Evolutionary conservation across 73 alveolate species (phyloP).

Genomic region (Tetrahymena elliotti): DNA sequence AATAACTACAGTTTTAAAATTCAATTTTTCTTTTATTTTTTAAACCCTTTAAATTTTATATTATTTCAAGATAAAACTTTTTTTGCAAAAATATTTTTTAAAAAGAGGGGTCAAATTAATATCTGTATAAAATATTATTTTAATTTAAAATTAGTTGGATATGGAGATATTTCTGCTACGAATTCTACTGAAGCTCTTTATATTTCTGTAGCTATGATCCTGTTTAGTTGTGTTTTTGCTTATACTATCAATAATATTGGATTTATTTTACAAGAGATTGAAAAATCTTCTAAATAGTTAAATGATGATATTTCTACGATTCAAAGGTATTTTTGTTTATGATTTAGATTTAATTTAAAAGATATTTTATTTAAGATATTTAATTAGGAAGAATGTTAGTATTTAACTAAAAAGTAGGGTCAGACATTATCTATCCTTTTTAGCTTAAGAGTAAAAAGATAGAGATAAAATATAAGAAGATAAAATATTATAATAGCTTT

Average conservation of each 20-base stretch:
- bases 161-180: conserved; percentile 75
- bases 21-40: too few species aligned
- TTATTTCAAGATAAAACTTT: too few species aligned
- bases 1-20: too few species aligned
- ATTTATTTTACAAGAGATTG: neutral
- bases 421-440: neutral
- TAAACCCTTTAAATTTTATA: too few species aligned
- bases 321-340: conserved; percentile 10
- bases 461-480: neutral
- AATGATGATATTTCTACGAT: neutral
- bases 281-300: neutral
- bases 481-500: neutral
- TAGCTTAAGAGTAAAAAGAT: neutral
- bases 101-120: too few species aligned
- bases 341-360: neutral
- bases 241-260: conserved; percentile 34
- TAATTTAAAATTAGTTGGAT: conserved; percentile 50
- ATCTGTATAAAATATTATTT: neutral
- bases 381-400: conserved; percentile 4
- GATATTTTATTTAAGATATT: neutral
- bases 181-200: conserved; percentile 51
- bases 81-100: too few species aligned
- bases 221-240: conserved; percentile 35
- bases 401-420: neutral
- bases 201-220: conserved; percentile 63